Conservation (phyloP, 1,284 basidiomycete species). For the Dichomitus squalens region DNA sequence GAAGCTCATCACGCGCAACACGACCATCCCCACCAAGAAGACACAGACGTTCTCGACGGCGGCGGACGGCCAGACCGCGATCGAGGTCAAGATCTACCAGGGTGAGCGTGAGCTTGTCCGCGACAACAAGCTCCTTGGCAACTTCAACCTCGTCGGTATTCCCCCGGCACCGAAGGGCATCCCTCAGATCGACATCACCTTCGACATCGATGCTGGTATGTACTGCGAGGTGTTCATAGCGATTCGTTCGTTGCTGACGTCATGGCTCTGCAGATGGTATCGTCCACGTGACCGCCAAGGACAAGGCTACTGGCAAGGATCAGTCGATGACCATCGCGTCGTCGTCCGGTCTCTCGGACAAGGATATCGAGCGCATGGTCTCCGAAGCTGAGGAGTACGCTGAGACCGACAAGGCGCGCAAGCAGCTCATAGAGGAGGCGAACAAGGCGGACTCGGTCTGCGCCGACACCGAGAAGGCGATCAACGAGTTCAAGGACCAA, state of each 20-base stretch:
- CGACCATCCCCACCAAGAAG: conserved; percentile 99
- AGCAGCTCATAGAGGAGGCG: conserved; percentile 91
- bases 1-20: conserved; percentile 93
- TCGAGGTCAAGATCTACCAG: conserved; percentile 98
- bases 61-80: conserved; percentile 93
- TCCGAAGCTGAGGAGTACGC: conserved; percentile 93
- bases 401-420: conserved; percentile 89
- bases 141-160: conserved; percentile 98
- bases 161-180: conserved; percentile 98
- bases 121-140: conserved; percentile 99
- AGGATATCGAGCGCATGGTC: conserved; percentile 98
- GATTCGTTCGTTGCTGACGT: not conserved
- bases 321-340: conserved; percentile 98
- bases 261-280: conserved; percentile 70
- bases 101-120: conserved; percentile 97
- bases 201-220: conserved; percentile 95
- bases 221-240: no score
- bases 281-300: conserved; percentile 95
- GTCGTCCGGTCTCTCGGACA: conserved; percentile 94
- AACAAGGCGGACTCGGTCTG: conserved; percentile 97
- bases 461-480: conserved; percentile 94
- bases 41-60: conserved; percentile 98
- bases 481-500: conserved; percentile 95
- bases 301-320: conserved; percentile 98
- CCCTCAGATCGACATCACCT: conserved; percentile 98